A percentile compares a stretch with the other conserved stretches of the same genome.
Conservation (phyloP, 2,329 filamentous ascomycete genomes). For the Verticillium nonalfalfae region DNA sequence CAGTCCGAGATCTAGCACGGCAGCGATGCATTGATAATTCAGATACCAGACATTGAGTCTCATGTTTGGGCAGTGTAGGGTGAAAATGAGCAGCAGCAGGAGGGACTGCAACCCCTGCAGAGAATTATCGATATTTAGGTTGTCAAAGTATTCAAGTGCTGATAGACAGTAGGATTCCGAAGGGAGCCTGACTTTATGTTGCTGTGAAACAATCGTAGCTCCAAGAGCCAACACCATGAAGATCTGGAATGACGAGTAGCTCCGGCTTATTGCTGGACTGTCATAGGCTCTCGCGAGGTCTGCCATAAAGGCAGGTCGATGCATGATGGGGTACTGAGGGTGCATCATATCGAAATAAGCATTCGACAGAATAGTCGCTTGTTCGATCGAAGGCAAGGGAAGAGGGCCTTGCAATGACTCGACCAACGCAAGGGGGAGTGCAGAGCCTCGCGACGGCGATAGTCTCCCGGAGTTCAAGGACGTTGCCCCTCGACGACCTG, state of each 20-base stretch:
- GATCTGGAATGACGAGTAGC: conserved; percentile 32
- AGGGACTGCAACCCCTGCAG: conserved; percentile 42
- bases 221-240: conserved; percentile 48
- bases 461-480: conserved; percentile 6
- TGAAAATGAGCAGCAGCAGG: conserved; percentile 38
- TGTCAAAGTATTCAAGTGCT: conserved; percentile 38
- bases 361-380: conserved; percentile 31
- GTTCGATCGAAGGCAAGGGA: conserved; percentile 20
- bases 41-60: conserved; percentile 46
- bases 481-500: conserved; percentile 20
- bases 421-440: conserved; percentile 20
- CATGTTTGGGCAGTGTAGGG: conserved; percentile 41
- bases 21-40: conserved; percentile 48
- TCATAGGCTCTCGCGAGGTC: conserved; percentile 8
- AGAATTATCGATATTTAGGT: conserved; percentile 39
- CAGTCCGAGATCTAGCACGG: conserved; percentile 42
- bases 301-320: conserved; percentile 31
- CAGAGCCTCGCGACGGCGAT: background rate
- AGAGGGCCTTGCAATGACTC: conserved; percentile 24
- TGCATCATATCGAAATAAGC: conserved; percentile 44
- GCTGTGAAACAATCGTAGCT: conserved; percentile 35
- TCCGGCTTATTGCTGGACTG: conserved; percentile 14
- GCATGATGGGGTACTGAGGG: conserved; percentile 41
- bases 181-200: conserved; percentile 34
- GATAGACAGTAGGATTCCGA: conserved; percentile 42